phyloP scores from a whole-genome alignment of 768 basidiomycete genomes.

The Russula sp. region DNA sequence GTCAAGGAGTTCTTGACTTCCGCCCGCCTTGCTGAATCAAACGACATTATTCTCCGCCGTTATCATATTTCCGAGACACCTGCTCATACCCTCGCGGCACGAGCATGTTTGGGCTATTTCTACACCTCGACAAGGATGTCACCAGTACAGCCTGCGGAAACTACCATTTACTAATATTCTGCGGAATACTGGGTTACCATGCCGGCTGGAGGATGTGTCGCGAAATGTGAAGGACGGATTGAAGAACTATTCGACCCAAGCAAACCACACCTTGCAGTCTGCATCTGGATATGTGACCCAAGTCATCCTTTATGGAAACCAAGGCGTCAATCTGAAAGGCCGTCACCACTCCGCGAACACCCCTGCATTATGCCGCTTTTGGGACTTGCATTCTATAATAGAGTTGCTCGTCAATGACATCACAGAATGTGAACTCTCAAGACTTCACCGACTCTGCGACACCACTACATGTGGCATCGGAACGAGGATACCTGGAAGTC shows the following conservation, averaged over 20 bases:
- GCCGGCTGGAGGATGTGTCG: background rate
- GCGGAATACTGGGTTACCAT: background rate
- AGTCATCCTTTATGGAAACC: no score
- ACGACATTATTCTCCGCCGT: background rate
- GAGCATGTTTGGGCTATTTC: background rate
- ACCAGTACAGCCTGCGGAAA: background rate
- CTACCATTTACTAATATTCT: background rate
- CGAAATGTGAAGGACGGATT: background rate
- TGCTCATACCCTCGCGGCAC: background rate
- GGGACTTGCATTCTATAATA: slow-evolving; percentile 34
- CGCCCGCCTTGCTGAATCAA: background rate
- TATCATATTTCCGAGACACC: background rate
- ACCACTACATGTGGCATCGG: background rate
- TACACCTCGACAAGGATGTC: background rate
- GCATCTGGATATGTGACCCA: background rate
- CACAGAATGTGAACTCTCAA: background rate
- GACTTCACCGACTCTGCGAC: background rate
- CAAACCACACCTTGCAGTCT: background rate
- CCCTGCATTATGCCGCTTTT: background rate
- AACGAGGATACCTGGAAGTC: no score
- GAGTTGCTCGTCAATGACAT: slow-evolving; percentile 53
- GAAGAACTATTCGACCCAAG: background rate
- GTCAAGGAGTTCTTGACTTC: background rate
- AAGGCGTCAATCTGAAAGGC: slow-evolving; percentile 59
- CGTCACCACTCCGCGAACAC: slow-evolving; percentile 50